These are phyloP conservation scores for Mycena filopes DNA, from an alignment of 768 basidiomycete genomes.

Conservation along the genomic window DNA sequence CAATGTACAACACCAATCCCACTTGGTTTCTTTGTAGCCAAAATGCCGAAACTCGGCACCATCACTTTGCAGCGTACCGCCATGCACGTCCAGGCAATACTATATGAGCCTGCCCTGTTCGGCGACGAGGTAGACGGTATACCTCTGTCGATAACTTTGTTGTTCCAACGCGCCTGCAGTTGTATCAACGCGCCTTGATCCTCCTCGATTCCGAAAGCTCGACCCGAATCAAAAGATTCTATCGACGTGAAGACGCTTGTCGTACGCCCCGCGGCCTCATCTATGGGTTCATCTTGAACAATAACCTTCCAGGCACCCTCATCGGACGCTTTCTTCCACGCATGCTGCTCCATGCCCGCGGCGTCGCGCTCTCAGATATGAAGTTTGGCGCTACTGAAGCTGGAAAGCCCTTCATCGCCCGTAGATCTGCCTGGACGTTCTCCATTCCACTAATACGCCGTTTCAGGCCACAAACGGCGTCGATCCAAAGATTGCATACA, in stretches of 20 bases:
- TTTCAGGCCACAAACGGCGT: conserved; percentile 55
- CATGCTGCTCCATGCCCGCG: conserved; percentile 68
- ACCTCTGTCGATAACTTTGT: conserved; percentile 25
- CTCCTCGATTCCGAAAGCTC: conserved; percentile 68
- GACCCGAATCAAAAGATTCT: conserved; percentile 70
- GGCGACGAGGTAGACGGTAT: conserved; percentile 40
- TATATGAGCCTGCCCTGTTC: conserved; percentile 53
- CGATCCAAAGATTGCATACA: conserved; percentile 75
- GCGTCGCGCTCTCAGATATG: conserved; percentile 58
- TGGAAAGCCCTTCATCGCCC: conserved; percentile 83
- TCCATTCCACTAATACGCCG: conserved; percentile 19
- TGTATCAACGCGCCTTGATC: conserved; percentile 69
- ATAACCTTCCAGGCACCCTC: conserved; percentile 65
- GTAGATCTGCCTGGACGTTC: conserved; percentile 38
- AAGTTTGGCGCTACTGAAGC: conserved; percentile 65
- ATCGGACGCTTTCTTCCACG: conserved; percentile 81
- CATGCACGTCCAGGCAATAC: conserved; percentile 59
- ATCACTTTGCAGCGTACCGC: not conserved
- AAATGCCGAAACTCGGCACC: too few species aligned
- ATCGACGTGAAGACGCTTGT: conserved; percentile 79
- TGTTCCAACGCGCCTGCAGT: conserved; percentile 49
- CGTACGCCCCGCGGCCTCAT: conserved; percentile 54
- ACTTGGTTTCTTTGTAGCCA: too few species aligned
- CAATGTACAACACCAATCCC: conserved; percentile 13
- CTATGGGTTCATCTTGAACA: conserved; percentile 10